phyloP scores from a whole-genome alignment of 1,139 yeast genomes.

The Wickerhamomyces sp. region DNA sequence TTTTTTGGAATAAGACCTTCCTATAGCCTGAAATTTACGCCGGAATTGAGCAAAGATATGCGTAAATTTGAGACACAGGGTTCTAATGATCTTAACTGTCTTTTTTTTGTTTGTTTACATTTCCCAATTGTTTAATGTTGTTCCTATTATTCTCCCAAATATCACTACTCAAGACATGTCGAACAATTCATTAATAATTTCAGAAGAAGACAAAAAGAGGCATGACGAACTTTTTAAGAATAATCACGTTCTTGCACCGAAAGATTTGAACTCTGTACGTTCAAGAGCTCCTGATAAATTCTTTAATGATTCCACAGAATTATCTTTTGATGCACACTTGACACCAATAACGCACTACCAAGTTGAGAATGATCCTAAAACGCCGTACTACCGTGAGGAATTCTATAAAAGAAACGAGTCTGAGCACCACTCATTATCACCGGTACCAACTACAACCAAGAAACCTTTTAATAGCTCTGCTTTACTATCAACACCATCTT shows the following conservation, averaged over 20 bases:
- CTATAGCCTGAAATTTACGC: constrained; percentile 1
- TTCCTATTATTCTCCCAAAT: no score
- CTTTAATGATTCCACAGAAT: constrained; percentile 5
- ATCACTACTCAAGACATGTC: constrained; percentile 1
- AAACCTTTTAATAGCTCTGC: constrained; percentile 1
- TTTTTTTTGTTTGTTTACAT: constrained; percentile 1
- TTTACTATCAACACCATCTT: constrained; percentile 8
- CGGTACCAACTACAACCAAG: constrained; percentile 12
- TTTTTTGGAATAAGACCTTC: constrained; percentile 9
- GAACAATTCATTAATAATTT: not conserved
- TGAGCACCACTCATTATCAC: constrained; percentile 8
- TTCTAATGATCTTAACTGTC: no score
- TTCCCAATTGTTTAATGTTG: no score
- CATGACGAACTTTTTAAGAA: constrained; percentile 15
- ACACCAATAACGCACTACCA: constrained; percentile 16
- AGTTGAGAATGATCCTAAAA: constrained; percentile 20
- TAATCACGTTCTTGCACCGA: constrained; percentile 17
- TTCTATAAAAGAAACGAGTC: constrained; percentile 3
- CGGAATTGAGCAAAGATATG: not conserved
- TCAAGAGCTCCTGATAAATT: not conserved
- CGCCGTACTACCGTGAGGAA: constrained; percentile 18
- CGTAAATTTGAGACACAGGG: not conserved
- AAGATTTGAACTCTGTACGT: constrained; percentile 6
- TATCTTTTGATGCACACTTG: constrained; percentile 9
- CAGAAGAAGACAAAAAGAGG: constrained; percentile 11